Evolutionary conservation across 1,284 basidiomycete species (phyloP), one percentile per base, ranked within the genome.

Genomic region (Exsudoporus floridanus): DNA sequence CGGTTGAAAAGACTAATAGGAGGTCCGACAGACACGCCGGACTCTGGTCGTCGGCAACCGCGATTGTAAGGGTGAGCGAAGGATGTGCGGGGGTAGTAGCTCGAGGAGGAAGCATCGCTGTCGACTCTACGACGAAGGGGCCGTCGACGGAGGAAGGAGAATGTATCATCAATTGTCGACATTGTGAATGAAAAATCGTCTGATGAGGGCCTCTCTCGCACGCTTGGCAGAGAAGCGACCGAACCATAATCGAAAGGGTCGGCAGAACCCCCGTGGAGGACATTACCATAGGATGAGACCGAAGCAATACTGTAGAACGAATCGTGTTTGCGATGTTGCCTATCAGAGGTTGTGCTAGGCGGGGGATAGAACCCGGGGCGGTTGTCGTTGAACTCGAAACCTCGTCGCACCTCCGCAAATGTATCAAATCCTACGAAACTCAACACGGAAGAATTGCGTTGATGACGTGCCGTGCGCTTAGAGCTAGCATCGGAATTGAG

Each of bases 271-370:
- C 76, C 70, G 49, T 86, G 78, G 56, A 90, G 74, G 27, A 88
- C 80, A 3, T 76, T 77, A 2, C 90, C 90, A 50, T 90, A 89
- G 0, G 88, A 92, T 0, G 90, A 93, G 23, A 93, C 82, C 0
- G 90, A 92, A 0, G 88, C 83, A 44, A 93, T 84, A 63, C 88
- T 92, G 67, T 86, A 79, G 8, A 82, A 60, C 0, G 90, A 92
- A 41, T 87, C 82, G 10, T 80, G 78, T 42, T 72, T 74, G 28
- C 72, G 68, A 48, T 83, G 78, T 34, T 70, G 72, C 14, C 54
- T 64, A 34, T 67, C 62, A 35, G 70, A 64, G 10, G 61, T 60
- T 16, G 74, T 66, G 3, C 65, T 69, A 19, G 74, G 65, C 12
- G 80, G 78, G 2, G 86, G 84, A 62, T 88, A 89, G 65, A 88